phyloP scores from a whole-genome alignment of 1,284 basidiomycete genomes.

The Trametes versicolor region DNA sequence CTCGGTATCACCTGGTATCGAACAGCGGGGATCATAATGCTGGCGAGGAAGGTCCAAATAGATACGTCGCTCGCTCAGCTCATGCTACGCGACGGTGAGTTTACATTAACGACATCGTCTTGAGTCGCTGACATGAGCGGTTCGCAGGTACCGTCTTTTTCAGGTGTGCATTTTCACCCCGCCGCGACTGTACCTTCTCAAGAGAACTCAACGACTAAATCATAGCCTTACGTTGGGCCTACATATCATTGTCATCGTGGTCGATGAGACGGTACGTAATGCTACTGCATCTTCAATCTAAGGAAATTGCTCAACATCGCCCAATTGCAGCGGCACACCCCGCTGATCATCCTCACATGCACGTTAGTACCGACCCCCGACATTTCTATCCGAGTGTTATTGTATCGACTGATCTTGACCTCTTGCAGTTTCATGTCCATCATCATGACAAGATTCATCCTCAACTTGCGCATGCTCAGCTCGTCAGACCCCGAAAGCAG shows the following conservation, averaged over 20 bases:
- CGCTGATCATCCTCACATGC: constrained; percentile 3
- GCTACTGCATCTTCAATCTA: neutral
- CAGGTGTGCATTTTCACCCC: constrained; percentile 2
- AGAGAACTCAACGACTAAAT: neutral
- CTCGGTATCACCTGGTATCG: constrained; percentile 30
- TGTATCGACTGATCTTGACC: neutral
- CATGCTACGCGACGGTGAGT: constrained; percentile 26
- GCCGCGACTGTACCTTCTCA: neutral
- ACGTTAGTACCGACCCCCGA: neutral
- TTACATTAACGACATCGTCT: no score
- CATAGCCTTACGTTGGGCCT: constrained; percentile 5
- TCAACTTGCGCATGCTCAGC: neutral
- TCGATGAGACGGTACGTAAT: constrained; percentile 3
- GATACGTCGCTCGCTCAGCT: constrained; percentile 5
- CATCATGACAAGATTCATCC: neutral
- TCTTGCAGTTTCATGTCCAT: constrained; percentile 9
- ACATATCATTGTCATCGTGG: constrained; percentile 14
- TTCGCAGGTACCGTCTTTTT: constrained; percentile 20
- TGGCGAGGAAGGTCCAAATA: constrained; percentile 13
- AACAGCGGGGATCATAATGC: constrained; percentile 12
- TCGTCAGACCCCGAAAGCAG: neutral
- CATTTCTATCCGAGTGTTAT: neutral
- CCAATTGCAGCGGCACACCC: constrained; percentile 1
- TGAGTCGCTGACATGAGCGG: neutral
- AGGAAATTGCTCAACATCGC: neutral